A percentile compares a stretch with the other conserved stretches of the same genome.
Evolutionary conservation across 805 yeast genomes (phyloP).

Genomic region (Saccharomycopsis fermentans): DNA sequence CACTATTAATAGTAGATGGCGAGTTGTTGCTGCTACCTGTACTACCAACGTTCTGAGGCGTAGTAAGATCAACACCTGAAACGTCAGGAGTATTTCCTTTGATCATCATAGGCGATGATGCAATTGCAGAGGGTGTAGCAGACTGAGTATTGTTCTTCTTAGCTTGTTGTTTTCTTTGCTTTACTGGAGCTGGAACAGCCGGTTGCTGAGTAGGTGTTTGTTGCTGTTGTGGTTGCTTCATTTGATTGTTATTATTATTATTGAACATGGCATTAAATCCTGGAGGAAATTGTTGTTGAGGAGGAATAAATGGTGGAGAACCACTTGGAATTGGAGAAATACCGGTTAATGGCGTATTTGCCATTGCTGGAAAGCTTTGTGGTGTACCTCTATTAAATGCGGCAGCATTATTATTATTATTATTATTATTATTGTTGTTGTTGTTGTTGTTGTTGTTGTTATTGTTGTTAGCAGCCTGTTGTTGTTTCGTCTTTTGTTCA

Average conservation of each 20-base stretch:
- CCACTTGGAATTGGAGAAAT: neutral
- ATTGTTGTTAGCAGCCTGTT: neutral
- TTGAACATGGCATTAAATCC: neutral
- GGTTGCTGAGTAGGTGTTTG: neutral
- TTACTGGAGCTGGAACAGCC: neutral
- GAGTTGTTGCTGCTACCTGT: neutral
- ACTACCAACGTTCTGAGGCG: neutral
- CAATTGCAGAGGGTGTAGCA: neutral
- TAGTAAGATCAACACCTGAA: neutral
- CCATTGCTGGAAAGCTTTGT: neutral
- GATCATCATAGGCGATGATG: neutral
- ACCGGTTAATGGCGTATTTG: neutral
- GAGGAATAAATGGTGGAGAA: neutral
- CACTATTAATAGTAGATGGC: neutral
- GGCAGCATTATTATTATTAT: neutral
- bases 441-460: neutral
- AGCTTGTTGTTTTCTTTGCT: slow-evolving; percentile 1
- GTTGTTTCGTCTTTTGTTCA: neutral
- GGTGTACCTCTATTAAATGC: neutral
- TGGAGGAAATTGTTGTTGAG: slow-evolving; percentile 1
- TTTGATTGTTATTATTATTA: neutral
- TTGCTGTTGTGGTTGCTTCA: slow-evolving; percentile 3
- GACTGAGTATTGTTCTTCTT: neutral
- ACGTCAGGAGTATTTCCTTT: neutral
- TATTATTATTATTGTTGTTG: neutral